These are phyloP conservation scores for Coemansia sp. DNA, from an alignment of 192 early-diverging fungal genomes.

Conservation along the genomic window DNA sequence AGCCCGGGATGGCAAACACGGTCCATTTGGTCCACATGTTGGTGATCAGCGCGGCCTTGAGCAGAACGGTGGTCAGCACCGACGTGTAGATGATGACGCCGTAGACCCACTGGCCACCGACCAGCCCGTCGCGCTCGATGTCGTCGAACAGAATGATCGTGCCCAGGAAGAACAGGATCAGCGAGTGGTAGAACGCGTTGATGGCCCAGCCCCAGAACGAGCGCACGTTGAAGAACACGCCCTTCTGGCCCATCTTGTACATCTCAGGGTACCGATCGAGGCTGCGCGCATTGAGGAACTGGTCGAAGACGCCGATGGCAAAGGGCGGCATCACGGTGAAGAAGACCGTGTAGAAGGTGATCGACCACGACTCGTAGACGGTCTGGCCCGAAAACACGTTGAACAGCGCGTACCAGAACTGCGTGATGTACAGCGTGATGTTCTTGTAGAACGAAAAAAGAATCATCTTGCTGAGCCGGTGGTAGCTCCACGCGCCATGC, in stretches of 20 bases:
- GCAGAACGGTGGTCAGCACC: conserved; percentile 82
- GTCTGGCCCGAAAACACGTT: conserved; percentile 97
- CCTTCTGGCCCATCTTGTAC: conserved; percentile 73
- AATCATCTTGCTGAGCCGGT: conserved; percentile 90
- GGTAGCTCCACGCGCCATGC: conserved; percentile 97
- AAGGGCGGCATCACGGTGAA: conserved; percentile 94
- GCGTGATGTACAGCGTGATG: conserved; percentile 95
- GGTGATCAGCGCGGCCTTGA: conserved; percentile 87
- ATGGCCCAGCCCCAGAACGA: conserved; percentile 90
- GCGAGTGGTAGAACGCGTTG: conserved; percentile 92
- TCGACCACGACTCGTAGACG: conserved; percentile 97
- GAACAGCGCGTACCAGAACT: conserved; percentile 94
- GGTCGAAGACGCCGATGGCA: conserved; percentile 97
- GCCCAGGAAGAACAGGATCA: conserved; percentile 74
- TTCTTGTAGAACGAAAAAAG: conserved; percentile 99
- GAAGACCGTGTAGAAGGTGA: conserved; percentile 90
- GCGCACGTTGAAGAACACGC: conserved; percentile 76
- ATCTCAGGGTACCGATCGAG: conserved; percentile 97
- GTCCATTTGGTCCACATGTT: conserved; percentile 96
- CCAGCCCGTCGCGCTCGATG: conserved; percentile 62
- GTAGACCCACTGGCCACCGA: conserved; percentile 86
- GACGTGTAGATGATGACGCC: conserved; percentile 87
- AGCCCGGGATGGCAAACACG: conserved; percentile 84
- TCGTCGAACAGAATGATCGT: conserved; percentile 65
- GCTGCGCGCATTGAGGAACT: conserved; percentile 87